phyloP scores from a whole-genome alignment of 164 flowering plant genomes.

The Piper betle region DNA sequence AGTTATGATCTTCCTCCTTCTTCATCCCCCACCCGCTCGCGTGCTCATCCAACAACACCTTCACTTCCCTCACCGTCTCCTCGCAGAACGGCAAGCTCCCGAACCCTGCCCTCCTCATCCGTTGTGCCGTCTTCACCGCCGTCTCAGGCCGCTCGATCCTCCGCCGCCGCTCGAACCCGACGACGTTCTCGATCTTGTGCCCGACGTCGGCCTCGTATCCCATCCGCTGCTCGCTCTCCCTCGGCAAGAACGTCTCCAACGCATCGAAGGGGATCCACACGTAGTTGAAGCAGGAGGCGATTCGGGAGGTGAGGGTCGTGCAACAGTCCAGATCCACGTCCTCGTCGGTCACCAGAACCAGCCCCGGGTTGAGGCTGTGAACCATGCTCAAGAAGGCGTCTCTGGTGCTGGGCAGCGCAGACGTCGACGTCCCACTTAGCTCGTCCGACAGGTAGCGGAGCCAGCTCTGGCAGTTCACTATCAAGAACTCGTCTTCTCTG shows the following conservation, averaged over 20 bases:
- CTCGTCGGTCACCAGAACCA: slow-evolving; percentile 51
- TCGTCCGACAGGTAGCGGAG: slow-evolving; percentile 48
- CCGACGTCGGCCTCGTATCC: too few species aligned
- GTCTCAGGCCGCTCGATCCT: slow-evolving; percentile 57
- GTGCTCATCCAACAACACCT: slow-evolving; percentile 52
- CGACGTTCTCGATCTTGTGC: too few species aligned
- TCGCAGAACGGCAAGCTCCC: slow-evolving; percentile 38
- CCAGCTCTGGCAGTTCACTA: slow-evolving; percentile 69
- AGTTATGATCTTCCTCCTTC: slow-evolving; percentile 57
- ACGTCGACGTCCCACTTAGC: slow-evolving; percentile 3
- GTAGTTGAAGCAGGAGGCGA: slow-evolving; percentile 44
- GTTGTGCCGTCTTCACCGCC: slow-evolving; percentile 21
- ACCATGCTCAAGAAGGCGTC: slow-evolving; percentile 37
- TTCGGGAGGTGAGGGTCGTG: slow-evolving; percentile 50
- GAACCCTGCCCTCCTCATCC: slow-evolving; percentile 38
- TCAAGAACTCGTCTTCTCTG: slow-evolving; percentile 49
- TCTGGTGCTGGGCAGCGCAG: slow-evolving; percentile 15
- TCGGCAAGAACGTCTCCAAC: too few species aligned
- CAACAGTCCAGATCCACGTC: slow-evolving; percentile 40
- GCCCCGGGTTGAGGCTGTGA: slow-evolving; percentile 35
- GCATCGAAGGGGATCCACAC: too few species aligned
- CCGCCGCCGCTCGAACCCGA: too few species aligned
- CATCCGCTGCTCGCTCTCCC: too few species aligned
- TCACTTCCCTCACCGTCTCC: slow-evolving; percentile 49
- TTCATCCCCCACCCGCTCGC: slow-evolving; percentile 94